Base-by-base conservation (phyloP, 106 monocot genomes). In the Dioscorea zingiberensis region DNA sequence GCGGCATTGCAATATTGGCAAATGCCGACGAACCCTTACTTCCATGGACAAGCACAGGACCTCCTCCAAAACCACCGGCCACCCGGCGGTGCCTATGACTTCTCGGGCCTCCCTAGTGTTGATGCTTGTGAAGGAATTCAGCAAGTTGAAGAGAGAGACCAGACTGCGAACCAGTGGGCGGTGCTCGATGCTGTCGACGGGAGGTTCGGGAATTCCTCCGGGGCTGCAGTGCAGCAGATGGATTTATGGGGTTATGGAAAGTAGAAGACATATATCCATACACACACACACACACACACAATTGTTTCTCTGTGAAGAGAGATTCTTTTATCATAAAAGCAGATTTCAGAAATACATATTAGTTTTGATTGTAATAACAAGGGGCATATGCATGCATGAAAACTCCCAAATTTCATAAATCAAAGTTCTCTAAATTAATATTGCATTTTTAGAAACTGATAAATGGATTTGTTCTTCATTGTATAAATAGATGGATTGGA, bases 191-290 rank as follows among this genome's bases (percentile, higher is more conserved):
- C 69, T 54, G 62, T 76, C 44, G 68, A 69, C 21, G 80, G 66
- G 62, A 83, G 85, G 63, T 85, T 74, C 60, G 56, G 68, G 6
- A 55, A 25, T 7, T 17, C 21, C n/a, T 60, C 71, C 22, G 71
- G 57, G 13, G 48, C 46, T 9, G 27, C 56, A 13, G 69, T 57
- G 2, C 77, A 46, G 68, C 71, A 73, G 71, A 90, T 87, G 84
- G 90, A 87, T 28, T 78, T 94, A 68, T 94, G 94, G 94, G 90
- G 94, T 19, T 89, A 87, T 49, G 94, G 87, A 18, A 88, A 88
- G 67, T 74, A 78, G 25, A 38, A 38, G 38, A 38, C 38, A 38
- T 38, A 6, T 10, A 38, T 38, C 38, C 10, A 38, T 6, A 38
- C 38, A 38, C 10, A 38, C 4, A 38, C 10, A 38, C 10, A 38